Conservation (phyloP, 768 basidiomycete species). For the Phylloporus sp. region DNA sequence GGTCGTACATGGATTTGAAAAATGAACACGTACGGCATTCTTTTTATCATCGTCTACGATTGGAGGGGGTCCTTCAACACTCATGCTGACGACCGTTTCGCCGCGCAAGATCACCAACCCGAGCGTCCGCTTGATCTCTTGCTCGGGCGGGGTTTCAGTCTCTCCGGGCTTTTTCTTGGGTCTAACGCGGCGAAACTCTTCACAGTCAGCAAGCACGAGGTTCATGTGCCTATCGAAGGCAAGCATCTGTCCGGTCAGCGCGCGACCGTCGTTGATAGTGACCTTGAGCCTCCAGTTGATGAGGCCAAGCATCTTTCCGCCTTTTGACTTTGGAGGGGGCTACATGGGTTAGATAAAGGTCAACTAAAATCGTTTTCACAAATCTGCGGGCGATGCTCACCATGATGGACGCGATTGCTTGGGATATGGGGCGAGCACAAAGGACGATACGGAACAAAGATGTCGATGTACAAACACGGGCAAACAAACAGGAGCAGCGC, state of each 20-base stretch:
- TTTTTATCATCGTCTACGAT: slow-evolving; percentile 87
- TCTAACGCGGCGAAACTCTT: slow-evolving; percentile 91
- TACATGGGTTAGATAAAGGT: slow-evolving; percentile 28
- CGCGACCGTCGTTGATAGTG: slow-evolving; percentile 95
- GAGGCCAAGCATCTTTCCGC: slow-evolving; percentile 96
- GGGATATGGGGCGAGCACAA: slow-evolving; percentile 18
- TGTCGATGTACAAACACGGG: slow-evolving; percentile 29
- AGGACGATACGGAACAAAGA: slow-evolving; percentile 21
- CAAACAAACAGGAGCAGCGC: slow-evolving; percentile 26
- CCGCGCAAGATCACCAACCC: slow-evolving; percentile 97
- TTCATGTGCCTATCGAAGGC: slow-evolving; percentile 99
- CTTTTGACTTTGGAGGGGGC: slow-evolving; percentile 96
- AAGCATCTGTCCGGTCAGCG: slow-evolving; percentile 96
- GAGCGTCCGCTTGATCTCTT: slow-evolving; percentile 94
- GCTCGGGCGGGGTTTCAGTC: slow-evolving; percentile 65
- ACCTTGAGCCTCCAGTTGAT: slow-evolving; percentile 98
- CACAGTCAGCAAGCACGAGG: slow-evolving; percentile 95
- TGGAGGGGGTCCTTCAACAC: slow-evolving; percentile 94
- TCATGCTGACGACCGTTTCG: slow-evolving; percentile 92
- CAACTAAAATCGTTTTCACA: not conserved
- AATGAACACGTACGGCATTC: slow-evolving; percentile 54
- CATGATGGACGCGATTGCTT: slow-evolving; percentile 51
- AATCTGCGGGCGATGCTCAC: slow-evolving; percentile 35
- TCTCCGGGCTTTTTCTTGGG: slow-evolving; percentile 89
- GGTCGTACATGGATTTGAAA: slow-evolving; percentile 1